Percentiles rank a stretch among this genome's conserved stretches.
Evolutionary conservation across 2,329 filamentous ascomycete genomes (phyloP).

Genomic region (Fusarium sp.): DNA sequence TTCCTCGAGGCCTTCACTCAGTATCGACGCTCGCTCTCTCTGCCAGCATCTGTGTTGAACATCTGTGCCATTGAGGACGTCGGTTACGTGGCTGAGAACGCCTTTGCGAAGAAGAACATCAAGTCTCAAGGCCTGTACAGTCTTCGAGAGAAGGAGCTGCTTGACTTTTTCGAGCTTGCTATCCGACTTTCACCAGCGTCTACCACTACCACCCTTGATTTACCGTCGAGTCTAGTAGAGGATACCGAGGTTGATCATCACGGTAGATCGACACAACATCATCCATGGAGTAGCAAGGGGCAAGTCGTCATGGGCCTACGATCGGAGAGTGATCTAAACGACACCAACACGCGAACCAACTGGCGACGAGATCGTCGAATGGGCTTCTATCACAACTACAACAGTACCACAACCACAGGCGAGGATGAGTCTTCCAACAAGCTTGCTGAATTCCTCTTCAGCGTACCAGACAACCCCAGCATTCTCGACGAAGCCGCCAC

Average conservation of each 20-base stretch:
- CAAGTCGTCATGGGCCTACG: not conserved
- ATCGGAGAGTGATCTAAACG: not conserved
- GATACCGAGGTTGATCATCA: not conserved
- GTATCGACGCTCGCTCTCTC: not conserved
- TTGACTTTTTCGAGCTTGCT: not conserved
- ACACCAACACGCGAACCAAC: not conserved
- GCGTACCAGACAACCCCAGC: not conserved
- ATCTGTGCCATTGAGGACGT: conserved; percentile 4
- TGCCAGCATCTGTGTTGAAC: not conserved
- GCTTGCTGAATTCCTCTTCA: not conserved
- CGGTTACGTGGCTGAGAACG: not conserved
- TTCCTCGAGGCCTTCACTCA: conserved; percentile 3
- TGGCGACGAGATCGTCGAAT: conserved; percentile 6
- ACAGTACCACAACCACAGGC: not conserved
- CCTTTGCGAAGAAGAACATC: not conserved
- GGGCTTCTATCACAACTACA: conserved; percentile 4
- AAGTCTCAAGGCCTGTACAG: not conserved
- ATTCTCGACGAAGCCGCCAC: not conserved
- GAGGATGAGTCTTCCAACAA: not conserved
- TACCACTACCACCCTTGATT: not conserved
- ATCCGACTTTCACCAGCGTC: not conserved
- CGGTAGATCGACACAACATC: not conserved
- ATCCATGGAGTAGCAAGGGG: not conserved
- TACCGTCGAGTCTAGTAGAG: not conserved
- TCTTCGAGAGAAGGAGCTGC: not conserved